A percentile compares a stretch with the other conserved stretches of the same genome.
phyloP scores from a whole-genome alignment of 495 filamentous ascomycete species.

The Xylaria intraflava region DNA sequence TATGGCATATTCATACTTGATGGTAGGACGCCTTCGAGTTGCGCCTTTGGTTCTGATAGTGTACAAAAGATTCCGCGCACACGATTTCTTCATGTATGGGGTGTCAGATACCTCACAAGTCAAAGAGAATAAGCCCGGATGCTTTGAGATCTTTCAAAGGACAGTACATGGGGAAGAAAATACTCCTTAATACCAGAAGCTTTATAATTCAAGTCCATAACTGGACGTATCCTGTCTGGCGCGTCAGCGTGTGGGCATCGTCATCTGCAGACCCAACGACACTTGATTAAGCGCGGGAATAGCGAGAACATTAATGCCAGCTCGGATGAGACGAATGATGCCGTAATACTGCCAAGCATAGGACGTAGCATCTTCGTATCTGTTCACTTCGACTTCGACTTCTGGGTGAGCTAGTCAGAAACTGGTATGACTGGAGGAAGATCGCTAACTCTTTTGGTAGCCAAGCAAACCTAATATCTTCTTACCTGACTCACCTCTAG shows the following conservation, averaged over 20 bases:
- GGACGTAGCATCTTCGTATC: neutral
- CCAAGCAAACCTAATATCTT: neutral
- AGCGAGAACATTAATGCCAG: neutral
- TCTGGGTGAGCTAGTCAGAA: neutral
- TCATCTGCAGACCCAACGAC: neutral
- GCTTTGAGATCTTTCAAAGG: conserved; percentile 1
- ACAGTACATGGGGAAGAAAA: neutral
- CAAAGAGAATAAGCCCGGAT: neutral
- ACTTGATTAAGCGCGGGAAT: neutral
- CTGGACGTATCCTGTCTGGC: neutral
- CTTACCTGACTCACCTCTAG: neutral
- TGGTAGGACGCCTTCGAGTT: no score
- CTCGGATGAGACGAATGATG: neutral
- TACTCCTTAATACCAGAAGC: neutral
- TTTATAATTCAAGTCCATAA: neutral
- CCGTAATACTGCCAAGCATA: neutral
- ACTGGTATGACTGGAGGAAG: neutral
- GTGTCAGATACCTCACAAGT: neutral
- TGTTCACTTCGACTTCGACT: neutral
- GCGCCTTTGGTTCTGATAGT: neutral
- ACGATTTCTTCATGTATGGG: neutral
- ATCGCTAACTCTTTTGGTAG: neutral
- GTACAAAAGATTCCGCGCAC: neutral
- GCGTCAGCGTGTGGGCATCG: neutral
- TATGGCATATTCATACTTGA: no score